Conservation (phyloP, 2,329 filamentous ascomycete genomes). For the Hirsutella rhossiliensis region DNA sequence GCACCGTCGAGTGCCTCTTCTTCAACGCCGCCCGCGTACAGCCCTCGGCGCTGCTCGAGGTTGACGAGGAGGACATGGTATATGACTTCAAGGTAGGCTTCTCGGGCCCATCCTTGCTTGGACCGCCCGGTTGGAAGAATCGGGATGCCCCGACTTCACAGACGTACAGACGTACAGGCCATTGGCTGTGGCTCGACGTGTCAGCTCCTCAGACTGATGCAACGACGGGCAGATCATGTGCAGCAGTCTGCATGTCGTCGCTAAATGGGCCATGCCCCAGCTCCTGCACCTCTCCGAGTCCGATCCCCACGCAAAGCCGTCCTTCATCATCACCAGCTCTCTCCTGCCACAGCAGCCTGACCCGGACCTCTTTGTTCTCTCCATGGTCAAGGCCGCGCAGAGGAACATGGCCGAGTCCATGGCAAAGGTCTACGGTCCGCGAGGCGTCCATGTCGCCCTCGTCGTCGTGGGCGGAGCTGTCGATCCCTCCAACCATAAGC, state of each 20-base stretch:
- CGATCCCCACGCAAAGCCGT: slow-evolving; percentile 22
- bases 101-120: not conserved
- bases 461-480: slow-evolving; percentile 30
- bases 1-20: slow-evolving; percentile 33
- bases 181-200: no score
- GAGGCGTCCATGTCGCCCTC: slow-evolving; percentile 33
- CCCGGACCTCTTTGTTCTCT: slow-evolving; percentile 34
- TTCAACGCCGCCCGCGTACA: slow-evolving; percentile 40
- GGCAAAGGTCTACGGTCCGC: slow-evolving; percentile 20
- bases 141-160: not conserved
- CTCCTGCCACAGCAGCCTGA: slow-evolving; percentile 32
- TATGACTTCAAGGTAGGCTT: slow-evolving; percentile 33
- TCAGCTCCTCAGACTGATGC: no score
- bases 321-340: slow-evolving; percentile 35
- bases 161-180: no score
- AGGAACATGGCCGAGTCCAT: slow-evolving; percentile 34
- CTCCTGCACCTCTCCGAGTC: slow-evolving; percentile 19
- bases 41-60: slow-evolving; percentile 26
- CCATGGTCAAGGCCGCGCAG: slow-evolving; percentile 38
- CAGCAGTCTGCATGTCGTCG: slow-evolving; percentile 32
- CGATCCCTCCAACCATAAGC: slow-evolving; percentile 2
- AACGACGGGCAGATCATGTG: slow-evolving; percentile 23
- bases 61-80: slow-evolving; percentile 29
- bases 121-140: not conserved
- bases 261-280: slow-evolving; percentile 32